Evolutionary conservation across 2,329 filamentous ascomycete genomes (phyloP).

Genomic region (Aspergillus novoparasiticus): DNA sequence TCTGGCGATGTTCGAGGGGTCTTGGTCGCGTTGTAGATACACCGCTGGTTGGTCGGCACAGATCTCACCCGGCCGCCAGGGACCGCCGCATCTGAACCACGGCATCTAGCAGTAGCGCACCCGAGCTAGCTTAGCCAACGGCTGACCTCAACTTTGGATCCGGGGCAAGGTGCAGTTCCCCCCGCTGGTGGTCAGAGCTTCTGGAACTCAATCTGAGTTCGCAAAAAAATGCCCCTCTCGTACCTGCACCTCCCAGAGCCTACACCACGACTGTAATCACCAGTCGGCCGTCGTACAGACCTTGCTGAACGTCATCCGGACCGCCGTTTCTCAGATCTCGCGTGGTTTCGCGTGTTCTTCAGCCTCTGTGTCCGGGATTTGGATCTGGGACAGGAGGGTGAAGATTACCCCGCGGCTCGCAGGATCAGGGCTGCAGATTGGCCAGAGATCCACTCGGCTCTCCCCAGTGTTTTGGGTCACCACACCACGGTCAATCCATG

Average conservation of each 20-base stretch:
- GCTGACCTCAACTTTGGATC: conserved; percentile 12
- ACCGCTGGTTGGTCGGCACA: neutral
- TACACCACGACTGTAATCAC: too few relatives aligned
- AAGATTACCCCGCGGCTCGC: conserved; percentile 3
- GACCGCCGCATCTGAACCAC: conserved; percentile 9
- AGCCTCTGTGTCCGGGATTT: neutral
- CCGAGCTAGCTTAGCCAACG: conserved; percentile 9
- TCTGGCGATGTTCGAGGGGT: neutral
- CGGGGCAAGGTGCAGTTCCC: conserved; percentile 10
- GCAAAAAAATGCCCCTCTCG: neutral
- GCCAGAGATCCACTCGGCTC: neutral
- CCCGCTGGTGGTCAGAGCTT: conserved; percentile 19
- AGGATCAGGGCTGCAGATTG: neutral
- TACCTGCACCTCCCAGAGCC: neutral
- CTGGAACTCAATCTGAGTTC: conserved; percentile 11
- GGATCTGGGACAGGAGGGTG: neutral
- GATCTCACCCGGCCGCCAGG: conserved; percentile 9
- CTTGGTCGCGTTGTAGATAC: neutral
- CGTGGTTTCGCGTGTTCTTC: neutral
- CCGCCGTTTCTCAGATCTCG: neutral
- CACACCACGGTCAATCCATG: neutral
- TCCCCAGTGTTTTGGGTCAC: neutral
- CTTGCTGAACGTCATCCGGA: neutral
- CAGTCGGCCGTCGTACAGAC: neutral
- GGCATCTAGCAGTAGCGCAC: conserved; percentile 9